Evolutionary conservation across 2,329 filamentous ascomycete genomes (phyloP).

Genomic region (Fusarium sp.): DNA sequence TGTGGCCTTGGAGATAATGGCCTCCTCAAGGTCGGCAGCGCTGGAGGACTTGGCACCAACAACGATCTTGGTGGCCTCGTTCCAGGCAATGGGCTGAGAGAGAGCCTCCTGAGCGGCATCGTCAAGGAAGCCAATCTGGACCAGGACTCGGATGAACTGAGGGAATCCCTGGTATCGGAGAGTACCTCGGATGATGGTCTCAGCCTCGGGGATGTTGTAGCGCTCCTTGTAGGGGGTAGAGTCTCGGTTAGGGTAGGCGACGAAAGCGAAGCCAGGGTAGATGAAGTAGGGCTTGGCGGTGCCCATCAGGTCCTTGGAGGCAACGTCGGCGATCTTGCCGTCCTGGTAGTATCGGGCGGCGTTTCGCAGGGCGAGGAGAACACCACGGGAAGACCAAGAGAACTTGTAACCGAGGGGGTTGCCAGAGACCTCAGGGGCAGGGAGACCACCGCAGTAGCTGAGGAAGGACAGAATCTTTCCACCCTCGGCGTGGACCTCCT

Average conservation of each 20-base stretch:
- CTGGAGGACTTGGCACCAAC: slow-evolving; percentile 74
- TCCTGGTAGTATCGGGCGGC: slow-evolving; percentile 85
- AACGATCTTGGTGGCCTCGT: slow-evolving; percentile 84
- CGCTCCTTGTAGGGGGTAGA: slow-evolving; percentile 88
- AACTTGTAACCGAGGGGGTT: slow-evolving; percentile 92
- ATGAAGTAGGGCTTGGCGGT: slow-evolving; percentile 91
- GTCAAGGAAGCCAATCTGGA: slow-evolving; percentile 89
- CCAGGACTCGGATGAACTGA: slow-evolving; percentile 86
- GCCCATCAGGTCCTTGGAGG: slow-evolving; percentile 79
- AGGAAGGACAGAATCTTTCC: slow-evolving; percentile 88
- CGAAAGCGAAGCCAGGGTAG: slow-evolving; percentile 87
- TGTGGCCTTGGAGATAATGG: slow-evolving; percentile 77
- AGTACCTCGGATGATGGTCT: slow-evolving; percentile 86
- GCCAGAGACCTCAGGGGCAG: slow-evolving; percentile 76
- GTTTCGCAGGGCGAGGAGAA: slow-evolving; percentile 88
- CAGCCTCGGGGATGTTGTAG: slow-evolving; percentile 92
- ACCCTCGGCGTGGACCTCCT: slow-evolving; percentile 85
- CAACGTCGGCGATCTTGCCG: slow-evolving; percentile 77
- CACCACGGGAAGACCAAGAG: slow-evolving; percentile 72
- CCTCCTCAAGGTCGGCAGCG: slow-evolving; percentile 77
- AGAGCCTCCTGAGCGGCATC: slow-evolving; percentile 68
- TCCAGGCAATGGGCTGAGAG: slow-evolving; percentile 79
- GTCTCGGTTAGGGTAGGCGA: slow-evolving; percentile 94
- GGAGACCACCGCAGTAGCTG: slow-evolving; percentile 86
- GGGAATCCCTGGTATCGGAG: slow-evolving; percentile 92